Evolutionary conservation across 257 asterid species (phyloP), one percentile per base, ranked within the genome.

Genomic region (Fraxinus pennsylvanica): DNA sequence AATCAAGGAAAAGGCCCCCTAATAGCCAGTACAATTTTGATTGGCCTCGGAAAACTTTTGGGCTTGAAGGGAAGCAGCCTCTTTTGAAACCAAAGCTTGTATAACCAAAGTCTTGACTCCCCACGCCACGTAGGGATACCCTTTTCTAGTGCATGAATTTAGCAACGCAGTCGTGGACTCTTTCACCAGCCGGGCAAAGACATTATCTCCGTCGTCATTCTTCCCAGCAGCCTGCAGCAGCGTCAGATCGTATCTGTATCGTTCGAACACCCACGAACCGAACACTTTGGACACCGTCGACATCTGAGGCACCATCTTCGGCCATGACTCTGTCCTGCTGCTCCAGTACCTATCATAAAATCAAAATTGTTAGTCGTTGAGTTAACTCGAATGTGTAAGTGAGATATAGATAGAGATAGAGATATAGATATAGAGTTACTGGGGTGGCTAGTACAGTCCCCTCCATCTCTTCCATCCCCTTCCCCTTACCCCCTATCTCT

Each of bases 101-200:
- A 94, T 91, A 0, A 94, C 78, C 86, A 91, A 80, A 38, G 96
- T 94, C 89, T 92, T 92, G n/a, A 94, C 91, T 66, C 92, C 92
- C 98, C 98, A 94, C 59, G 97, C 90, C 0, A 91, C 80, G 76
- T 84, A 91, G 0, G 97, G 96, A 39, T 90, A 94, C 1, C 93
- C 97, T 27, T 79, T 85, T 68, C 98, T 81, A 38, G 96, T 92
- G 79, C 92, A 94, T 13, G 98, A 83, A 72, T 94, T 94, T 35
- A 94, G 76, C 76, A 94, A 87, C 38, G 98, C 98, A 72, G 98
- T 97, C 65, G 97, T 91, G 2, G 98, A 88, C 81, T 94, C 88
- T 87, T 82, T 91, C 68, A 88, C 82, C 52, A 94, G 86, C 78
- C 82, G 19, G 0, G 81, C 91, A 76, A 83, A 94, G 41, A 63